These are phyloP conservation scores for Cryptococcus deneoformans DNA, from an alignment of 1,284 basidiomycete species.

Conservation along the genomic window DNA sequence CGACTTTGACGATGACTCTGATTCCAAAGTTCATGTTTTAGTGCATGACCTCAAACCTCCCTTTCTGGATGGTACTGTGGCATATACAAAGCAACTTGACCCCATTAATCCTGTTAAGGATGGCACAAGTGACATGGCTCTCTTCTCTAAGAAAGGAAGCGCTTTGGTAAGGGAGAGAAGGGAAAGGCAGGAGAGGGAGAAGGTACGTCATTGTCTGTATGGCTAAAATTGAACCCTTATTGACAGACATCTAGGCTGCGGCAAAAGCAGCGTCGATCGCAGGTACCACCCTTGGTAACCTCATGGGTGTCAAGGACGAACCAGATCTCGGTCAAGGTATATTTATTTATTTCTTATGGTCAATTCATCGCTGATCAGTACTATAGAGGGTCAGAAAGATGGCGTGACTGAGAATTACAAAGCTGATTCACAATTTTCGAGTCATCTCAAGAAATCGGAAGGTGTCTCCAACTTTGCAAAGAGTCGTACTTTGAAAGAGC, in stretches of 20 bases:
- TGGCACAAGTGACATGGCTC: conserved; percentile 87
- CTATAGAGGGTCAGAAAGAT: conserved; percentile 58
- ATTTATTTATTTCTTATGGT: conserved; percentile 4
- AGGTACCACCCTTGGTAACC: conserved; percentile 91
- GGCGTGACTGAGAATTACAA: conserved; percentile 70
- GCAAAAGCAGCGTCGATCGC: conserved; percentile 91
- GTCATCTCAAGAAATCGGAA: conserved; percentile 73
- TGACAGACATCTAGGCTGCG: conserved; percentile 58
- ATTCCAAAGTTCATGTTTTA: conserved; percentile 94
- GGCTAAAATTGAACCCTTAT: not conserved
- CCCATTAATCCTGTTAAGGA: conserved; percentile 97
- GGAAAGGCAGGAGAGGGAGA: conserved; percentile 91
- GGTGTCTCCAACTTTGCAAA: conserved; percentile 82
- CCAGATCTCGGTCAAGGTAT: conserved; percentile 54
- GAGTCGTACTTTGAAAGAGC: conserved; percentile 83
- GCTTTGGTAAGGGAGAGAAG: conserved; percentile 90
- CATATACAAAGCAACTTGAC: conserved; percentile 95
- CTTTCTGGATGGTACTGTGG: conserved; percentile 93
- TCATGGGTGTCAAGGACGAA: conserved; percentile 96
- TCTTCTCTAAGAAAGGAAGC: conserved; percentile 95
- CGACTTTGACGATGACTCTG: conserved; percentile 89
- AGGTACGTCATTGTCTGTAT: conserved; percentile 47
- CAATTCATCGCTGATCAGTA: conserved; percentile 13
- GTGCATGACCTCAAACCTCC: conserved; percentile 97
- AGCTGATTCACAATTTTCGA: conserved; percentile 93